Evolutionary conservation across 768 basidiomycete species (phyloP), one percentile per base, ranked within the genome.

Genomic region (Trametes elegans): DNA sequence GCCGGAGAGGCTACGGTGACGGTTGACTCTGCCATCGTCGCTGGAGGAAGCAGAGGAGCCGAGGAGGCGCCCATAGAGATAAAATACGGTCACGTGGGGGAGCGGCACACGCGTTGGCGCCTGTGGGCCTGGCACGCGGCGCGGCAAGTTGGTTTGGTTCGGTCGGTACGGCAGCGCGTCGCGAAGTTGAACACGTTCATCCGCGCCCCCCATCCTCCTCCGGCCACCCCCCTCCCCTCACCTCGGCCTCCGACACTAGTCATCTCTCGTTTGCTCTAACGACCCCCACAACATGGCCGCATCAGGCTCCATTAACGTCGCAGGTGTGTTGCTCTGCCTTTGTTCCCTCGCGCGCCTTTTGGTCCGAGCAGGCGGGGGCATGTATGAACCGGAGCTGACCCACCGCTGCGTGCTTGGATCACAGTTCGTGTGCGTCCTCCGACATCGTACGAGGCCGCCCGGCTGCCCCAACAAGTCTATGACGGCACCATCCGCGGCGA

Each of bases 361-460:
- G n/a, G n/a, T 32, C 43, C 48, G 29, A 35, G 27, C 7, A 41
- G 27, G 27, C 11, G 21, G 48, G 36, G 26, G 34, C 26, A 18
- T 24, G 21, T 34, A 13, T 13, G 40, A 14, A 14, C 14, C 23
- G 39, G 19, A 21, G 31, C 46, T 47, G 40, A 55, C 42, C 10
- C n/a, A 49, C 41, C 31, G 45, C 28, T 11, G 41, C 38, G 26
- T 9, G 16, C 28, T 29, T 16, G 14, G 27, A 28, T 42, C 32
- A n/a, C 69, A 95, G 94, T 97, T 50, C 92, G 95, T 62, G 89
- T 95, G 56, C 85, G 94, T 48, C 94, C 94, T 43, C 90, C 93
- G 51, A 88, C 88, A 47, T 29, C 84, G 38, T 88, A 83, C 81
- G 94, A 97, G 72, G 85, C 88, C 40, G 84, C 86, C 21, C 87